phyloP scores from a whole-genome alignment of 805 yeast species.

The Saturnispora silvae region DNA sequence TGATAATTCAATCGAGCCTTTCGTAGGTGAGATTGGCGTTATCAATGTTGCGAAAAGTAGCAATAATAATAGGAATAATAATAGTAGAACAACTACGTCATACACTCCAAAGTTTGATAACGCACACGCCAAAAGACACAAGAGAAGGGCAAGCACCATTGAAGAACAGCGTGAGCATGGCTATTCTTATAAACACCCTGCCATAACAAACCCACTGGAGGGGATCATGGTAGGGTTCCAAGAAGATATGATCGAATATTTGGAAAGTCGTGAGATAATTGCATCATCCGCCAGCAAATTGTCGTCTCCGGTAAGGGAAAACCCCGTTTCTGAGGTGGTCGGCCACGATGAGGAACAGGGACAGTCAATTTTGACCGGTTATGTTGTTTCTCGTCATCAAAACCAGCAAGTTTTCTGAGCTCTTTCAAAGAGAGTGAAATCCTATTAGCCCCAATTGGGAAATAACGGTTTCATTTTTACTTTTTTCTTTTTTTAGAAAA shows the following conservation, averaged over 20 bases:
- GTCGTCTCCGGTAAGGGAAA: neutral
- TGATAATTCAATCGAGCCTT: neutral
- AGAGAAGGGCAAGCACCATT: slow-evolving; percentile 30
- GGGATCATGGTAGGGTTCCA: slow-evolving; percentile 52
- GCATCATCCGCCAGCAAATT: neutral
- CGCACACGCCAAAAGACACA: neutral
- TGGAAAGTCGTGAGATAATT: slow-evolving; percentile 18
- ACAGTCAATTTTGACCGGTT: slow-evolving; percentile 5
- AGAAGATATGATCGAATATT: slow-evolving; percentile 37
- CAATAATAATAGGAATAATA: neutral
- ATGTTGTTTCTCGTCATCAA: slow-evolving; percentile 6
- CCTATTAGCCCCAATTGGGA: neutral
- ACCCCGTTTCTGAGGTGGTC: neutral
- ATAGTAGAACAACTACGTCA: neutral
- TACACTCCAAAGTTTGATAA: neutral
- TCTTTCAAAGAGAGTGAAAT: too few relatives aligned
- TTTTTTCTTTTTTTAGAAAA: neutral
- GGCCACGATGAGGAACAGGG: slow-evolving; percentile 3
- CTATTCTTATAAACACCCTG: slow-evolving; percentile 41
- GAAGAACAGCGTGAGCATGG: slow-evolving; percentile 47
- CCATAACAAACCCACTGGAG: slow-evolving; percentile 34
- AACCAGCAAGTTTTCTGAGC: slow-evolving; percentile 1
- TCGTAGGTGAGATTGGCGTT: neutral
- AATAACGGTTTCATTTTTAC: neutral
- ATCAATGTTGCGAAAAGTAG: neutral